These are phyloP conservation scores for Beauveria pseudobassiana DNA, from an alignment of 2,329 filamentous ascomycete genomes.

Conservation along the genomic window DNA sequence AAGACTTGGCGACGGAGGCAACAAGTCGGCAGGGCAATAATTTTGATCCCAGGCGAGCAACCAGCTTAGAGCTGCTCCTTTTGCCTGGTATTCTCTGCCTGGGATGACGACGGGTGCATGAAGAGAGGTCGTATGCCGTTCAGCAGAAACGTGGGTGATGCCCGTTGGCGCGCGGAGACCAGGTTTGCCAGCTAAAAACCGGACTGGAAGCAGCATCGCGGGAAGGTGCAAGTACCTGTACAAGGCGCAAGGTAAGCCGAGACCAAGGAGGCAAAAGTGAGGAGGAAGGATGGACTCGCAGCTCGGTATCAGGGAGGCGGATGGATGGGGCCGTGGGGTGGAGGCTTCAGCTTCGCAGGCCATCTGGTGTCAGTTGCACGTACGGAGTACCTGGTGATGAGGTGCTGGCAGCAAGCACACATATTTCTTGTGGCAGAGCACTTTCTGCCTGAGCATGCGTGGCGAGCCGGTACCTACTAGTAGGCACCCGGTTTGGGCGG, in stretches of 20 bases:
- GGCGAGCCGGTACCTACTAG: not conserved
- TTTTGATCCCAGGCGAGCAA: not conserved
- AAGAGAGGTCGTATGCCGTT: not conserved
- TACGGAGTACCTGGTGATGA: not conserved
- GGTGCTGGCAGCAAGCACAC: not conserved
- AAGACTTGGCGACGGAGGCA: not conserved
- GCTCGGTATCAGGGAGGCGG: not conserved
- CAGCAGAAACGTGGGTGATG: not conserved
- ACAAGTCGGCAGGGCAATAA: not conserved
- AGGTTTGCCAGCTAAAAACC: too few species aligned
- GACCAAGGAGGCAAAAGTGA: not conserved
- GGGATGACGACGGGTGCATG: not conserved
- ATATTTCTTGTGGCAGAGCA: too few species aligned
- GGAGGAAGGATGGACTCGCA: not conserved
- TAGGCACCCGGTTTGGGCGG: too few species aligned
- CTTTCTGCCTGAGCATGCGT: not conserved
- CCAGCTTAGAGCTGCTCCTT: not conserved
- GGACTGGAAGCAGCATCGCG: not conserved
- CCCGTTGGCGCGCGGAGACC: not conserved
- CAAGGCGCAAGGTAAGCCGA: not conserved
- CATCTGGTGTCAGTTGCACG: not conserved
- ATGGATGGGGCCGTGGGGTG: not conserved
- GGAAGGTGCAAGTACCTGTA: not conserved
- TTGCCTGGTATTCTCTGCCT: not conserved
- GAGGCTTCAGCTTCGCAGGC: conserved; percentile 6